Percentiles rank a stretch among this genome's conserved stretches.
Evolutionary conservation across 2,329 filamentous ascomycete genomes (phyloP).

Genomic region (Metarhizium brunneum): DNA sequence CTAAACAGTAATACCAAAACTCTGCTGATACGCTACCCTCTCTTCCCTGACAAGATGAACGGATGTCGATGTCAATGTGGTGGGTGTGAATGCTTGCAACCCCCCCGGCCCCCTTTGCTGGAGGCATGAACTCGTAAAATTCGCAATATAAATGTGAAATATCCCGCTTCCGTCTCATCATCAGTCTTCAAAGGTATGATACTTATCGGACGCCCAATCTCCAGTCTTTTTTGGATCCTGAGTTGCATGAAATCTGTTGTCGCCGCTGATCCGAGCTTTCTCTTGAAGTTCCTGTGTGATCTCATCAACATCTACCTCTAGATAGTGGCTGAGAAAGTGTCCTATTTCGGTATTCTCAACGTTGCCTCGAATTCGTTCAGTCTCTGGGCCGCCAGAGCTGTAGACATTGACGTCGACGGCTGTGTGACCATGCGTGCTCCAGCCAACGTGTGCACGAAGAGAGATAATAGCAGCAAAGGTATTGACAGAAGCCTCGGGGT

Average conservation of each 20-base stretch:
- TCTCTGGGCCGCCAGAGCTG: slow-evolving; percentile 58
- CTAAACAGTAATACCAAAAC: background rate
- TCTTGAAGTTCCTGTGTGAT: slow-evolving; percentile 68
- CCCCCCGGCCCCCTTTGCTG: background rate
- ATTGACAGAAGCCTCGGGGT: slow-evolving; percentile 42
- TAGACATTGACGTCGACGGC: slow-evolving; percentile 97
- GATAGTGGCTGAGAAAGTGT: slow-evolving; percentile 67
- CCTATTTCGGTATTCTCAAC: slow-evolving; percentile 94
- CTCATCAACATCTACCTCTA: slow-evolving; percentile 67
- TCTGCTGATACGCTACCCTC: background rate
- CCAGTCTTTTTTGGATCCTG: background rate
- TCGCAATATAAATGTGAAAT: background rate
- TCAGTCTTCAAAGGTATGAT: background rate
- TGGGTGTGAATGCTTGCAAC: background rate
- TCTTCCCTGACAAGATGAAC: background rate
- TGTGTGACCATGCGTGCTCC: slow-evolving; percentile 88
- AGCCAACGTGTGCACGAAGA: slow-evolving; percentile 79
- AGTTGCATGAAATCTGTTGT: background rate
- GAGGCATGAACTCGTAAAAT: background rate
- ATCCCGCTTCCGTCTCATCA: background rate
- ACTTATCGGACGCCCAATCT: background rate
- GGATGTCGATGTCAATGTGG: background rate
- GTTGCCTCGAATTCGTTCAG: slow-evolving; percentile 65
- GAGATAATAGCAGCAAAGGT: slow-evolving; percentile 80
- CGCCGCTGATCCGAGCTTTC: slow-evolving; percentile 27